phyloP scores from a whole-genome alignment of 441 rosid species.

The Hura crepitans region DNA sequence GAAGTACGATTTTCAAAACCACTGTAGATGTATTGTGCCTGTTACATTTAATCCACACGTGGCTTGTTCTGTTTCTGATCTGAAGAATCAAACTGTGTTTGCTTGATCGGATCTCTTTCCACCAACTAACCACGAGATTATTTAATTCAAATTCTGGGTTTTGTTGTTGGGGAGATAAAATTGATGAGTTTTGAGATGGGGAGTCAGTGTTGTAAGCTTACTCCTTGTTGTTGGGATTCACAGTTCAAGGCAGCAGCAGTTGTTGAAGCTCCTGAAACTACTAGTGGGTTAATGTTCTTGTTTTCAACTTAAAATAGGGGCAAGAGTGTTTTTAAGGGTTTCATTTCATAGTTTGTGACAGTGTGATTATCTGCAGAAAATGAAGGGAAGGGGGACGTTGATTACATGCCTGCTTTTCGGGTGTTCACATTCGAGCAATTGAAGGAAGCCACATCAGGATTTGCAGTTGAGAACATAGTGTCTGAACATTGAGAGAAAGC shows the following conservation, averaged over 20 bases:
- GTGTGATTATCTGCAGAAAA: constrained; percentile 35
- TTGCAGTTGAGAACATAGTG: constrained; percentile 41
- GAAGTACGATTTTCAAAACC: constrained; percentile 21
- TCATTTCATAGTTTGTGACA: neutral
- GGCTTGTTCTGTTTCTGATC: neutral
- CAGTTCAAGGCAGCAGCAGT: constrained; percentile 53
- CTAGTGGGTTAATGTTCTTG: constrained; percentile 43
- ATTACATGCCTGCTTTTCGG: constrained; percentile 56
- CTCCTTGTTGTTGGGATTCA: constrained; percentile 62
- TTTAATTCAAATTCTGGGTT: neutral
- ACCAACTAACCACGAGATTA: too few relatives aligned
- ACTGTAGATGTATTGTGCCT: neutral
- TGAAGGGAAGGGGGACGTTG: constrained; percentile 52
- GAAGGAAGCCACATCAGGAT: constrained; percentile 47
- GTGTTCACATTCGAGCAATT: constrained; percentile 71
- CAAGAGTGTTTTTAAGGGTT: too few relatives aligned
- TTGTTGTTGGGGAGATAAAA: neutral
- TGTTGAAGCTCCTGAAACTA: constrained; percentile 46
- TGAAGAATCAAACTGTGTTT: neutral
- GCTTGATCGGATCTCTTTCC: neutral
- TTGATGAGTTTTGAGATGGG: constrained; percentile 48
- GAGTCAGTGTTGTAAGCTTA: constrained; percentile 57
- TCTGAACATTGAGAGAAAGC: constrained; percentile 57
- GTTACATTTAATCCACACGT: neutral
- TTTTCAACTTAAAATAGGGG: constrained; percentile 17